Conservation (phyloP, 176 grass and related monocot species). For the Stipa capillata region DNA sequence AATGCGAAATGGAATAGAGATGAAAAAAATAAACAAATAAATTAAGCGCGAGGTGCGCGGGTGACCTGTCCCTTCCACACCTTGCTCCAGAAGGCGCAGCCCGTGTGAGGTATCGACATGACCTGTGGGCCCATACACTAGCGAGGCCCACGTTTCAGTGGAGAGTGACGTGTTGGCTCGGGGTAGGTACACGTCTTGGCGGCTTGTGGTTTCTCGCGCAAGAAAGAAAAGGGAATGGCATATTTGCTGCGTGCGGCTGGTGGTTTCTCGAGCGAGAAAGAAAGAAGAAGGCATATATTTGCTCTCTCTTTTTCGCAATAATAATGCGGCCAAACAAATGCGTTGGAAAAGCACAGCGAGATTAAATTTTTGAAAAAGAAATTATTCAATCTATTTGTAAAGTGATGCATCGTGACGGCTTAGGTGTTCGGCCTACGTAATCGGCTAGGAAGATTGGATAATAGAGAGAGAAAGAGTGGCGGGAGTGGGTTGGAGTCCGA, state of each 20-base stretch:
- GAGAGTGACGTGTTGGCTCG: accelerated
- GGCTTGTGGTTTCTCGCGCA: slow-evolving; percentile 11
- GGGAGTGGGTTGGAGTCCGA: too few species aligned
- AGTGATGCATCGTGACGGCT: accelerated
- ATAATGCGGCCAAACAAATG: not conserved
- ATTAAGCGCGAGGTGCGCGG: not conserved
- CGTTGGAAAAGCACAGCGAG: not conserved
- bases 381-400: not conserved
- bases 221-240: not conserved
- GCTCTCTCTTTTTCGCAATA: too few species aligned
- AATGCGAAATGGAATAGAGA: not conserved
- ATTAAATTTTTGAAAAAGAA: not conserved
- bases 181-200: not conserved
- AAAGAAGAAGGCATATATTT: not conserved
- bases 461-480: too few species aligned
- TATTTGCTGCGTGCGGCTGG: not conserved
- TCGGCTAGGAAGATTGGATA: too few species aligned
- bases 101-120: not conserved
- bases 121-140: not conserved
- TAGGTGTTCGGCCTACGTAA: not conserved
- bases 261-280: slow-evolving; percentile 9
- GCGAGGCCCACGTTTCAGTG: slow-evolving; percentile 1
- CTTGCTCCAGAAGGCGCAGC: not conserved
- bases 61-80: slow-evolving; percentile 11
- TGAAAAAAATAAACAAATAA: not conserved